phyloP scores from a whole-genome alignment of 176 grass and related monocot species.

The Leersia perrieri region DNA sequence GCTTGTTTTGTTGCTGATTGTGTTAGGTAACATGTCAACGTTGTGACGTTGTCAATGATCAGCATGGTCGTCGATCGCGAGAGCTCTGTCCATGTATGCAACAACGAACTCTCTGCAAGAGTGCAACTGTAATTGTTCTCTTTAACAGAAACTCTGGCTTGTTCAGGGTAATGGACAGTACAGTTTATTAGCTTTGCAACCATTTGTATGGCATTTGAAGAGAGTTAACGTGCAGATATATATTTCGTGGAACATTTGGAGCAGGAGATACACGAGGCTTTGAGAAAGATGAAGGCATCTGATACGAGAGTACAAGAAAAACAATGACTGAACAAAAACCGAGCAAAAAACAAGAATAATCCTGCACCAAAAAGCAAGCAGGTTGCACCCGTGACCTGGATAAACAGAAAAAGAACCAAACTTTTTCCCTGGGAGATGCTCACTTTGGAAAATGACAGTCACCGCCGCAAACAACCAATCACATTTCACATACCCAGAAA shows the following conservation, averaged over 20 bases:
- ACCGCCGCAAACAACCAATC: background rate
- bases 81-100: background rate
- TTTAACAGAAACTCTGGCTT: background rate
- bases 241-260: background rate
- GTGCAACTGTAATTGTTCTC: background rate
- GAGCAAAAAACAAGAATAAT: background rate
- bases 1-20: background rate
- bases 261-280: background rate
- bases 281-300: background rate
- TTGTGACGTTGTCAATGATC: background rate
- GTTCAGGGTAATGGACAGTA: too few relatives aligned
- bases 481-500: background rate
- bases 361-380: background rate
- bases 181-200: too few relatives aligned
- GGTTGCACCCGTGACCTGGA: background rate
- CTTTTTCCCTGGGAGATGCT: background rate
- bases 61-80: background rate
- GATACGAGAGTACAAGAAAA: background rate
- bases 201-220: background rate
- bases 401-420: background rate
- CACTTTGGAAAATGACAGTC: background rate
- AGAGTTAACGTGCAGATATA: background rate
- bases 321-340: background rate
- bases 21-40: background rate
- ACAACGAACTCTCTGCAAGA: background rate